phyloP scores from a whole-genome alignment of 1,284 basidiomycete genomes.

The Fomes fomentarius region DNA sequence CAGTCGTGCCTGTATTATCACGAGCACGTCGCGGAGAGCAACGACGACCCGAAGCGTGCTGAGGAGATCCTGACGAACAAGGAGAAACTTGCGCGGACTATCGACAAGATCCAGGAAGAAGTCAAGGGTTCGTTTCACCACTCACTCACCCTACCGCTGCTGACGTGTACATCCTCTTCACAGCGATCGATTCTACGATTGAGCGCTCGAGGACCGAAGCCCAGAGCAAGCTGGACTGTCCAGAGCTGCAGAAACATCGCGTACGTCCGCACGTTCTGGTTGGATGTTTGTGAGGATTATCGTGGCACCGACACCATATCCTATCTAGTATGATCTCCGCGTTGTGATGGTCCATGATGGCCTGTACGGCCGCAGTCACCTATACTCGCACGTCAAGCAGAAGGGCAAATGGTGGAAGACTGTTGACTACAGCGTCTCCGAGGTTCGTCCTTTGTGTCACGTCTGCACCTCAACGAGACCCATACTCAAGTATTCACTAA shows the following conservation, averaged over 20 bases:
- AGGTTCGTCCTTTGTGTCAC: conserved; percentile 48
- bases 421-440: conserved; percentile 67
- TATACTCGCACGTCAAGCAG: conserved; percentile 76
- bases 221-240: conserved; percentile 54
- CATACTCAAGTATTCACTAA: not conserved
- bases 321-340: conserved; percentile 70
- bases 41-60: conserved; percentile 50
- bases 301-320: not conserved
- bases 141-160: not conserved
- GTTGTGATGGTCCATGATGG: conserved; percentile 77
- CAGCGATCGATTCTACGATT: conserved; percentile 58
- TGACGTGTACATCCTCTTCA: not conserved
- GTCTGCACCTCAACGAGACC: no score
- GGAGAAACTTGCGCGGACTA: conserved; percentile 51
- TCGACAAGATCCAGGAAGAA: conserved; percentile 54
- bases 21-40: conserved; percentile 60
- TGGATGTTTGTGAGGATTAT: no score
- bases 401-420: conserved; percentile 77
- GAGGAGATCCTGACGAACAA: conserved; percentile 45
- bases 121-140: conserved; percentile 48
- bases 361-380: conserved; percentile 68
- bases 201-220: conserved; percentile 46
- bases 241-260: conserved; percentile 61
- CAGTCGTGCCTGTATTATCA: conserved; percentile 67
- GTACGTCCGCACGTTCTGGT: no score